Conservation (phyloP, 257 asterid species). For the Apocynum venetum region DNA sequence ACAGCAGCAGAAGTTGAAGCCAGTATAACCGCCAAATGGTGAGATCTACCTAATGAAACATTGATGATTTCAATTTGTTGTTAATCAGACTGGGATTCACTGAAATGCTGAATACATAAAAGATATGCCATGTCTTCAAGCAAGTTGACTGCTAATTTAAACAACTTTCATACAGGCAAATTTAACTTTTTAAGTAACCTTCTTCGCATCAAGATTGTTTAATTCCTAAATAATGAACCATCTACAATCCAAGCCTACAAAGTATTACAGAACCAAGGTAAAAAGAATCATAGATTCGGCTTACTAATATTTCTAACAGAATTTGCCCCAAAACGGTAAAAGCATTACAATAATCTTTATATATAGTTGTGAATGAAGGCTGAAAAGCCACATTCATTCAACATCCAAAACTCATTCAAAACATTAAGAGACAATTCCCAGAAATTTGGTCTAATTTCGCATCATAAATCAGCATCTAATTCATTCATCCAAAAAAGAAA, state of each 20-base stretch:
- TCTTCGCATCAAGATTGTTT: not conserved
- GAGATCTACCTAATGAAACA: slow-evolving; percentile 35
- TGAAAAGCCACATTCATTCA: not conserved
- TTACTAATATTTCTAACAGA: not conserved
- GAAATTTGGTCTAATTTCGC: too few relatives aligned
- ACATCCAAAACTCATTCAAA: not conserved
- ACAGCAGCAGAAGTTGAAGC: slow-evolving; percentile 37
- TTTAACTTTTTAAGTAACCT: not conserved
- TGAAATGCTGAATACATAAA: not conserved
- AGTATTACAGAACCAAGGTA: too few relatives aligned
- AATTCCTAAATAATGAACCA: not conserved
- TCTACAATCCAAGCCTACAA: not conserved
- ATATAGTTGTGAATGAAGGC: not conserved
- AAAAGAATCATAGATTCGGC: not conserved
- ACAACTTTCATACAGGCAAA: not conserved
- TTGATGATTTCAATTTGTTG: not conserved
- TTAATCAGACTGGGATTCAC: not conserved
- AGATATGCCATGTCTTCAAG: not conserved
- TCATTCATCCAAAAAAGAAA: not conserved
- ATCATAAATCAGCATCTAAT: too few relatives aligned
- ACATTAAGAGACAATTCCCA: too few relatives aligned
- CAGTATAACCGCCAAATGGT: slow-evolving; percentile 38
- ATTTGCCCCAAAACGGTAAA: not conserved
- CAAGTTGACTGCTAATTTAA: not conserved
- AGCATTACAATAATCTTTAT: not conserved